phyloP scores from a whole-genome alignment of 2,329 filamentous ascomycete genomes.

The Fusarium papillatum region DNA sequence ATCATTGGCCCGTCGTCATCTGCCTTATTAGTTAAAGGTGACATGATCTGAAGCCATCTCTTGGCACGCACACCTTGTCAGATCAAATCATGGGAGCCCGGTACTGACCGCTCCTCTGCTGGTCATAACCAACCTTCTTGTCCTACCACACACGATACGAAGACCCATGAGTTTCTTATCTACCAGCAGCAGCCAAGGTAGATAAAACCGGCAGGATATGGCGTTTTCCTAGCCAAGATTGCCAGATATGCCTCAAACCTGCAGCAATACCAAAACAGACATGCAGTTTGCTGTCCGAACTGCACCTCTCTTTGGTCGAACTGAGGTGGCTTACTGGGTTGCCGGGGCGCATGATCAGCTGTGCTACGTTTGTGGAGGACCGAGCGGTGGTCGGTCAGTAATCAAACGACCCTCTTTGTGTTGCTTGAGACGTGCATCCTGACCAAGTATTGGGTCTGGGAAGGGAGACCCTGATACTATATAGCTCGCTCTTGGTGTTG shows the following conservation, averaged over 20 bases:
- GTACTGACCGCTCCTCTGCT: neutral
- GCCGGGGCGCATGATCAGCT: no score
- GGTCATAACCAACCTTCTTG: neutral
- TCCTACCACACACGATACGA: neutral
- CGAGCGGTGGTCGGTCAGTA: neutral
- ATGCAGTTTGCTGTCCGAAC: no score
- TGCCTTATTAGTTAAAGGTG: no score
- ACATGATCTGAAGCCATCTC: neutral
- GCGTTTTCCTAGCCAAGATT: neutral
- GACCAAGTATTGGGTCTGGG: neutral
- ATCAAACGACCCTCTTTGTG: neutral
- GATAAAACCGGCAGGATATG: neutral
- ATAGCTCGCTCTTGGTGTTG: neutral
- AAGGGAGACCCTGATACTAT: neutral
- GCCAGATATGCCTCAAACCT: neutral
- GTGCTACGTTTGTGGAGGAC: neutral
- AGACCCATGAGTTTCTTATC: neutral
- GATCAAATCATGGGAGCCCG: neutral
- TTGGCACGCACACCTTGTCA: neutral
- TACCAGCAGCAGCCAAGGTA: neutral
- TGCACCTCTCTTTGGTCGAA: no score
- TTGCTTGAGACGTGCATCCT: neutral
- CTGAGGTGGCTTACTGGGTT: no score
- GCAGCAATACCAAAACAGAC: no score
- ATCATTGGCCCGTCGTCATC: no score